Evolutionary conservation across 768 basidiomycete species (phyloP).

Genomic region (Boletus edulis): DNA sequence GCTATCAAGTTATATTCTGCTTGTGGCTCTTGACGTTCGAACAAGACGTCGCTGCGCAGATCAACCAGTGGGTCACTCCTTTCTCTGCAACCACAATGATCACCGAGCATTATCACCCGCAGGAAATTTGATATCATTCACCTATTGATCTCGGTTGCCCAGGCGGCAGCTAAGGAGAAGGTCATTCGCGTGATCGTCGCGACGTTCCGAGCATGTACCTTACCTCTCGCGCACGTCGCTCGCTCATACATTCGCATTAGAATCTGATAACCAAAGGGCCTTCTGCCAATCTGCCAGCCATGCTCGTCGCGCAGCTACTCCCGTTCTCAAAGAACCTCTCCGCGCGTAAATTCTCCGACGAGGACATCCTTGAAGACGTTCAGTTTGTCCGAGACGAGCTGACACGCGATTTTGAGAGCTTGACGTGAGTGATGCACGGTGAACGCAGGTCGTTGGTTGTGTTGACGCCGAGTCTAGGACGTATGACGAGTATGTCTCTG

Average conservation of each 20-base stretch:
- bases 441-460: background rate
- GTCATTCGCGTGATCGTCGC: conserved; percentile 92
- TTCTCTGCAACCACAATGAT: background rate
- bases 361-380: conserved; percentile 91
- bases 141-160: conserved; percentile 77
- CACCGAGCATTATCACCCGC: background rate
- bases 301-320: conserved; percentile 85
- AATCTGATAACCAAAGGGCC: conserved; percentile 92
- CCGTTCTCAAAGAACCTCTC: conserved; percentile 85
- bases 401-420: conserved; percentile 77
- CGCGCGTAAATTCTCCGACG: conserved; percentile 88
- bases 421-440: conserved; percentile 62
- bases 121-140: conserved; percentile 92
- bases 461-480: conserved; percentile 51
- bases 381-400: conserved; percentile 85
- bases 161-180: conserved; percentile 94
- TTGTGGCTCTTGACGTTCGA: conserved; percentile 96
- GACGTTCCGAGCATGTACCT: conserved; percentile 69
- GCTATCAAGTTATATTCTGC: conserved; percentile 90
- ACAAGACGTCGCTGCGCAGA: conserved; percentile 74
- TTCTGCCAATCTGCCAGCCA: conserved; percentile 81
- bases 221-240: background rate
- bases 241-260: conserved; percentile 35
- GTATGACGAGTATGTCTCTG: conserved; percentile 94
- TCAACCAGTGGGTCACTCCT: conserved; percentile 68